Evolutionary conservation across 805 yeast genomes (phyloP).

Genomic region (Dipodascus geniculatus): DNA sequence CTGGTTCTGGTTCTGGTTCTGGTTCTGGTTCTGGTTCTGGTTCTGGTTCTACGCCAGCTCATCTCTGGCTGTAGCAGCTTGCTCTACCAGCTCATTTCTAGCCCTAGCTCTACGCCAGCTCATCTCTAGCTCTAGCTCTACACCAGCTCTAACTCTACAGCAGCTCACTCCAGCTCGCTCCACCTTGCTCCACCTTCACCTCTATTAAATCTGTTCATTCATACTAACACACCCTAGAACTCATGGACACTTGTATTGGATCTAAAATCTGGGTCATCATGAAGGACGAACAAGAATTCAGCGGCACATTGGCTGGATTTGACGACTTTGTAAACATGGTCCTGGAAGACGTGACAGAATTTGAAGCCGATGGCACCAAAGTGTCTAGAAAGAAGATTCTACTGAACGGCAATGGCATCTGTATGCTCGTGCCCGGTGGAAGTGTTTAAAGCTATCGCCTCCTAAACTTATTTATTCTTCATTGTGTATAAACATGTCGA

Average conservation of each 20-base stretch:
- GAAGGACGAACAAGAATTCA: slow-evolving; percentile 53
- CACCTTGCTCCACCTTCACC: too few relatives aligned
- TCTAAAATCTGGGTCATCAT: slow-evolving; percentile 64
- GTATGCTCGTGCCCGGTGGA: slow-evolving; percentile 28
- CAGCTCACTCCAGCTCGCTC: too few relatives aligned
- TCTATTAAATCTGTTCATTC: not conserved
- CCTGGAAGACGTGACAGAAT: slow-evolving; percentile 67
- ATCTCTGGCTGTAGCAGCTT: too few relatives aligned
- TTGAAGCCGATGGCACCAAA: slow-evolving; percentile 14
- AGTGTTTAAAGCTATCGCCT: not conserved
- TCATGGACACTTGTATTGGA: slow-evolving; percentile 80
- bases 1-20: too few relatives aligned
- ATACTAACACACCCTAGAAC: slow-evolving; percentile 32
- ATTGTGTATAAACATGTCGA: too few relatives aligned
- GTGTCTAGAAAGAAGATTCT: slow-evolving; percentile 24
- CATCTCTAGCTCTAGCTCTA: too few relatives aligned
- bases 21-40: too few relatives aligned
- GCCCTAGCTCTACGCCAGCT: too few relatives aligned
- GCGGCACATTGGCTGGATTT: slow-evolving; percentile 83
- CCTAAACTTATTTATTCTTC: too few relatives aligned
- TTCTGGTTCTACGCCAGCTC: too few relatives aligned
- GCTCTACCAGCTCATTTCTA: too few relatives aligned
- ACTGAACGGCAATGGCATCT: slow-evolving; percentile 29
- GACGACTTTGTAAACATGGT: slow-evolving; percentile 94
- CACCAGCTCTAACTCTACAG: too few relatives aligned